Evolutionary conservation across 2,329 filamentous ascomycete genomes (phyloP), one percentile per base, ranked within the genome.

Genomic region (Monascus ruber): DNA sequence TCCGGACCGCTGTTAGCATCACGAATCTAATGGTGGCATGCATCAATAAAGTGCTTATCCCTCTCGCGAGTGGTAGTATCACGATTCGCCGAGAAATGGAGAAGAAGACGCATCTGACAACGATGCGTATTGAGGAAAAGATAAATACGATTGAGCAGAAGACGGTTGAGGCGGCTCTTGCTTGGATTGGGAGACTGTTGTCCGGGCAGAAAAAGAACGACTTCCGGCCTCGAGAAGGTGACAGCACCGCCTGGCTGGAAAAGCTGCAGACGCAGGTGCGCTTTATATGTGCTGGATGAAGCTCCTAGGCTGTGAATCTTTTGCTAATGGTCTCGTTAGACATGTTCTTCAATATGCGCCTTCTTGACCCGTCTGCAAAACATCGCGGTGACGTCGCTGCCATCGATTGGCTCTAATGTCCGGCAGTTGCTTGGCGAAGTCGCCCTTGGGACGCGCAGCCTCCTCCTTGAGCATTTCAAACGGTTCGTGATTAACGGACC

Each of bases 11-110:
- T 6, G 85, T 94, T 39, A 88, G 81, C 39, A 89, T 95, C 46
- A 83, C 91, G 6, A 88, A 89, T 57, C 77, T 98, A 50, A 93
- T 96, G 78, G 81, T 89, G 50, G 85, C 86, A 45, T 94, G 91
- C 52, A 88, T 94, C 49, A 80, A 82, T 42, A 88, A 87, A 4
- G 85, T 96, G 10, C 77, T 98, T 24, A 82, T 96, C 48, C 86
- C 87, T 7, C 76, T 98, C 6, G 88, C 89, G 24, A 80, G 89
- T 41, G 79, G 83, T 39, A 95, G 93, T 62, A 83, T 93, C 17
- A 95, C 87, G 1, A 86, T 94, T 39, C 80, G 86, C 34, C 79
- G 86, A 43, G 86, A 84, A 56, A 89, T 95, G 76, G 85, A 93
- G 54, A 86, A 88, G 47, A 80, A 85, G 51, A 81, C 83, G 26